phyloP scores from a whole-genome alignment of 169 alveolate species.

The Plasmodium sp. region DNA sequence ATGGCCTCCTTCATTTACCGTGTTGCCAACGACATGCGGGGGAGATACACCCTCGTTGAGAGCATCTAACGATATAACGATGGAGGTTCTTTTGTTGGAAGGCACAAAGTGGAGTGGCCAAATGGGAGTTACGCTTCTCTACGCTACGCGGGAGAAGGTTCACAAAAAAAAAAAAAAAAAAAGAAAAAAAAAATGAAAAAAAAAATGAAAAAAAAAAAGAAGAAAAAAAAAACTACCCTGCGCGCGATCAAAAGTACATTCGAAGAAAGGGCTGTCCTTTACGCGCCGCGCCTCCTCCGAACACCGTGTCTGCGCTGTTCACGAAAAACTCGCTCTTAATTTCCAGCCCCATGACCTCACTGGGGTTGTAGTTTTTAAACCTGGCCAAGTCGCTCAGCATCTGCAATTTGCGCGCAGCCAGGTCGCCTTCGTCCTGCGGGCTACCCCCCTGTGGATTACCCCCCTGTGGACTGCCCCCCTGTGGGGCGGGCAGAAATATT shows the following conservation, averaged over 20 bases:
- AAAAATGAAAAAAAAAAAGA: too few relatives aligned
- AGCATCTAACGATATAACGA: background rate
- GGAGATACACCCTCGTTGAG: slow-evolving; percentile 25
- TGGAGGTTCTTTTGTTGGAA: background rate
- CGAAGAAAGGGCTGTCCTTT: background rate
- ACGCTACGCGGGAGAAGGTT: background rate
- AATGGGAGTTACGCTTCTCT: background rate
- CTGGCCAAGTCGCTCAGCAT: slow-evolving; percentile 12
- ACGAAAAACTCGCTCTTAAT: slow-evolving; percentile 20
- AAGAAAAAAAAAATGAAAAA: too few relatives aligned
- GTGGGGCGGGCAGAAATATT: background rate
- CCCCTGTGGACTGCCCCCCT: background rate
- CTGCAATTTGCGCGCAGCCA: background rate
- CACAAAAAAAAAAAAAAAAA: background rate
- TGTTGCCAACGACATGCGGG: slow-evolving; percentile 1
- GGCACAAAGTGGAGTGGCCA: background rate
- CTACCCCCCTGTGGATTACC: background rate
- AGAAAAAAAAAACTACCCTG: background rate
- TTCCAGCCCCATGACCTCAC: background rate
- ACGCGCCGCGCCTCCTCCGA: background rate
- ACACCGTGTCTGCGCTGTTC: background rate
- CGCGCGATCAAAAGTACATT: background rate
- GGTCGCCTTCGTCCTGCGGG: background rate
- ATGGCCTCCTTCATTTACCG: slow-evolving; percentile 19
- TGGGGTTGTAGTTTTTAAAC: slow-evolving; percentile 16